Evolutionary conservation across 2,329 filamentous ascomycete genomes (phyloP), one percentile per base, ranked within the genome.

Genomic region (Penicillium sp.): DNA sequence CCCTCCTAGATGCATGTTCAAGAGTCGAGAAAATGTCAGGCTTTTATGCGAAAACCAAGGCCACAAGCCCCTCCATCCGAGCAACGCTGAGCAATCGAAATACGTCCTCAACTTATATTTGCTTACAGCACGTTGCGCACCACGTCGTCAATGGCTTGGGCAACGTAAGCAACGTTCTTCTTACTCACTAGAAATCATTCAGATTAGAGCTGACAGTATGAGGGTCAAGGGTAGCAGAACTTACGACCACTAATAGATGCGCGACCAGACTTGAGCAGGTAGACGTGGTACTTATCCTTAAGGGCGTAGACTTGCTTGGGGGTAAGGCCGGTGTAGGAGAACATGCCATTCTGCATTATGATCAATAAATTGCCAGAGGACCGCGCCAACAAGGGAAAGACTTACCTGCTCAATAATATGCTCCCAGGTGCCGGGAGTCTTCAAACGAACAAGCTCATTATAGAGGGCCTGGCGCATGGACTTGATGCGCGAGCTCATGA

Each of bases 401-500:
- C 60, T 57, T 69, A 97, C 97, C 85, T 98, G 94, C 71, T 97
- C 91, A 52, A 93, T 95, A 76, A 98, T 96, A 81, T 98, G 94
- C 76, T 94, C 93, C 94, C 95, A 98, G n/a, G 87, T 91, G 40
- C 94, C 94, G 0, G 94, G 94, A 0, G 94, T 97, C 57, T 86
- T 85, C 57, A 96, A 84, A 72, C 89, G 87, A 78, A 96, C 92
- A 10, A 98, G 87, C 81, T 94, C 93, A 57, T 82, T 80, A 62
- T 92, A 87, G 64, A 98, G 82, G 3, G 85, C 87, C 73, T 87
- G 86, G 68, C 94, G 90, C 94, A 97, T 98, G 68, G 84, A 83
- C 70, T 92, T 96, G 81, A 98, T 97, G 69, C 94, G 90, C 49
- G 94, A 93, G 38, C 91, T 92, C 94, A 98, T 98, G 68, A 90